Base-by-base conservation (phyloP, 2,329 filamentous ascomycete genomes). In the Lecanicillium sp. region DNA sequence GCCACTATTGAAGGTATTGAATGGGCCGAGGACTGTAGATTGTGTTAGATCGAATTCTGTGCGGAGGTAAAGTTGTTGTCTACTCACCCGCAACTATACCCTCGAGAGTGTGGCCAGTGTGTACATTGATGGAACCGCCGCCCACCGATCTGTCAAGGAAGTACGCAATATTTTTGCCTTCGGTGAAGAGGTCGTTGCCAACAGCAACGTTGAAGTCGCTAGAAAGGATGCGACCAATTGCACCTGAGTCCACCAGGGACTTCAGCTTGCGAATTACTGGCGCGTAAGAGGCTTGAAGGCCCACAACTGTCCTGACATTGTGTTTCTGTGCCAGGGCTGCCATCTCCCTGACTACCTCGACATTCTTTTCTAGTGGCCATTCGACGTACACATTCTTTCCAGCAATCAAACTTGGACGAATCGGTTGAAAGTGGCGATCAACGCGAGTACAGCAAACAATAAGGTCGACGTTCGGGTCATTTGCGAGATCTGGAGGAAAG, bases 301-400 rank as follows among this genome's bases (percentile, higher is more conserved):
- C 76, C 0, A 81, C 68, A 3, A 78, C 59, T 2, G 67, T 71
- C 26, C 60, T 61, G n/a, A n/a, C n/a, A n/a, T n/a, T n/a, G n/a
- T n/a, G n/a, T n/a, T n/a, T n/a, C n/a, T 40, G 36, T 15, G 44
- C 7, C 26, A 7, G 7, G 26, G 26, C 26, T 29, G 26, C 26
- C 26, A 82, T 60, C 36, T 73, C 69, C 14, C 57, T 54, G 0
- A 69, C 74, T 1, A 69, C 61, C 2, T 56, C 48, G 1, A 62
- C 58, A 45, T 73, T 69, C 12, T 72, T 61, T 0, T 73, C 75
- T 0, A 83, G 63, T 5, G 77, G 79, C 75, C 79, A 83, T 61
- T 83, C 79, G 0, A 79, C 67, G 49, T 66, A 83, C 0, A 77
- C 67, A 0, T 62, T 56, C 57, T 81, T 81, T 0, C 77, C 78